phyloP scores from a whole-genome alignment of 208 protist species.

The Trypanosoma grayi region DNA sequence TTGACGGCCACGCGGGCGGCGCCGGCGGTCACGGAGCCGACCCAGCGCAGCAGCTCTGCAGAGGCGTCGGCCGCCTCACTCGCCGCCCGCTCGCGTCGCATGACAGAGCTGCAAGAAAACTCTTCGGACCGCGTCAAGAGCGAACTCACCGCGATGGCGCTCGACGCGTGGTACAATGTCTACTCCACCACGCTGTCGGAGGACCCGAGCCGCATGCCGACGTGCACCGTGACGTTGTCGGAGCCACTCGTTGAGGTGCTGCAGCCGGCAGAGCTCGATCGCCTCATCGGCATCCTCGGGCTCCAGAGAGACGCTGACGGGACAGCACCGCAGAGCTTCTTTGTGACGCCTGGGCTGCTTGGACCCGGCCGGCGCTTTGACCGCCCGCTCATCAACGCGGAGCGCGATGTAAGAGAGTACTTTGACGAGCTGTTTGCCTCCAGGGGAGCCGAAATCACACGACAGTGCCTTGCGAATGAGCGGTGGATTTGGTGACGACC shows the following conservation, averaged over 20 bases:
- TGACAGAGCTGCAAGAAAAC: constrained; percentile 2
- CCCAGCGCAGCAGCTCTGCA: too few relatives aligned
- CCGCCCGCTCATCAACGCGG: constrained; percentile 64
- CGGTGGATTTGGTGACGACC: constrained; percentile 14
- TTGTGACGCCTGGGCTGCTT: constrained; percentile 43
- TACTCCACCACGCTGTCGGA: constrained; percentile 77
- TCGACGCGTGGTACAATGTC: constrained; percentile 84
- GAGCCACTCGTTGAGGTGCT: constrained; percentile 59
- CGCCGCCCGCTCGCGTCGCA: too few relatives aligned
- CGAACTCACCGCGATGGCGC: constrained; percentile 71
- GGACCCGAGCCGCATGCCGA: constrained; percentile 55
- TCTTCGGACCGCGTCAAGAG: constrained; percentile 35
- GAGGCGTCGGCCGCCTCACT: too few relatives aligned
- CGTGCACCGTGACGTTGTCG: constrained; percentile 51
- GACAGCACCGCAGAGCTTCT: constrained; percentile 15
- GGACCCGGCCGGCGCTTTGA: constrained; percentile 63
- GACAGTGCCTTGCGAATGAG: constrained; percentile 48
- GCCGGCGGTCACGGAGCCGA: too few relatives aligned
- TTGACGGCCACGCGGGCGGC: too few relatives aligned
- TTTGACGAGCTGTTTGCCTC: constrained; percentile 61
- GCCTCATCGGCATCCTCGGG: constrained; percentile 55
- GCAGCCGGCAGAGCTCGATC: constrained; percentile 43
- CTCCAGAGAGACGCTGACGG: constrained; percentile 20
- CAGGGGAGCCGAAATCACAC: constrained; percentile 50
- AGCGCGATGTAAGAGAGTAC: constrained; percentile 66